Base-by-base conservation (phyloP, 768 basidiomycete genomes). In the Kwoniella pini region DNA sequence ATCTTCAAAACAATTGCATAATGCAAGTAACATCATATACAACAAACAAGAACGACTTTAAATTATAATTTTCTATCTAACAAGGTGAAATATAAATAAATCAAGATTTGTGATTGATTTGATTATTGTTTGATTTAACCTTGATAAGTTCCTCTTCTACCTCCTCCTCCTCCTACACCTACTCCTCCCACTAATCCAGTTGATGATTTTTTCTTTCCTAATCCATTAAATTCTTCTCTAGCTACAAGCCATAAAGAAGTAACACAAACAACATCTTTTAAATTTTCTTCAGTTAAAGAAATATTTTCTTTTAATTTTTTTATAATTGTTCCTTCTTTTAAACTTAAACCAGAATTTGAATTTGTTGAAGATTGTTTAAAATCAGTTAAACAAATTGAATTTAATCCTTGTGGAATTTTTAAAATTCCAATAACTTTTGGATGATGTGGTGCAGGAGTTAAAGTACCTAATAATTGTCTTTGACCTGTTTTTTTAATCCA, bases 391-490 rank as follows among this genome's bases (percentile, higher is more conserved):
- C 88, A 85, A 19, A 96, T 82, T 59, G 93, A 88, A 0, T 91
- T 88, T 1, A 96, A 83, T 0, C 90, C 88, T 80, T 88, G 93
- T 24, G 94, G 91, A 53, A 95, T 85, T 77, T 92, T 92, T 68
- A 97, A 83, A 80, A 93, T 86, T 36, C 87, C 88, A 42, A 98
- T 88, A 21, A 97, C 88, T 75, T 94, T 92, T 9, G 94, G 94
- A 78, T 98, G 94, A 75, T 98, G 93, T 22, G 93, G 94, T 7
- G 91, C 91, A 22, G 94, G 94, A 12, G 86, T 86, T 31, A 97
- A 82, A 30, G 89, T 91, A 17, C 86, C 94, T 11, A 94, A 85
- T 72, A 90, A 88, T 30, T 70, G 68, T 11, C 69, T 50, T 21
- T 73, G 66, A 9, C 69, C 73, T 30, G 70, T 74, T 36, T 63